Evolutionary conservation across 257 asterid species (phyloP), one percentile per base, ranked within the genome.

Genomic region (Phtheirospermum japonicum): DNA sequence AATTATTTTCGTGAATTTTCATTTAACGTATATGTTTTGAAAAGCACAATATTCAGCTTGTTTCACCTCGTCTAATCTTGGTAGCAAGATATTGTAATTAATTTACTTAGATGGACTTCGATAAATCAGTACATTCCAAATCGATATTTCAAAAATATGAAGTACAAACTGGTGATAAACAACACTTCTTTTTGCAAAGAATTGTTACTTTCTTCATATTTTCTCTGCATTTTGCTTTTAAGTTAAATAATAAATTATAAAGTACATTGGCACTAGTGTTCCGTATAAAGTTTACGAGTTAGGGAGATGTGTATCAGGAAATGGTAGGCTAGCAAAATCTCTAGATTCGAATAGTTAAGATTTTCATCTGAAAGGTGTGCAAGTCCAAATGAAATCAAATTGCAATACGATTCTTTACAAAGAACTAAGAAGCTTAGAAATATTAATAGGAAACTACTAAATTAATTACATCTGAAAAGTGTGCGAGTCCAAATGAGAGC

Each of bases 141-240:
- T 23, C 28, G 3, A 23, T 23, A 23, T 23, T 23, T 23, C 28
- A 23, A 23, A 23, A 23, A 23, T 23, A 23, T 23, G 28, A 23
- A 23, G 28, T 3, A 23, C 28, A 23, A 23, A 23, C 28, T 14
- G 66, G 78, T 28, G 60, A 54, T 54, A 54, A 2, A 13, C 32
- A 55, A 19, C 34, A 54, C 11, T 20, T 52, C 33, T 52, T 8
- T 32, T 56, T 49, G 9, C 45, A 4, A 13, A 30, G 7, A 30
- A 12, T 32, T n/a, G 30, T 2, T n/a, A 30, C 37, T 56, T n/a
- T 9, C 11, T 14, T 56, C 43, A 13, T 32, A 40, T 56, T 30
- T n/a, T 30, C 26, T 31, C n/a, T 56, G 39, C 32, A 31, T 32
- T 56, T 10, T 8, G 13, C 5, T 32, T 32, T 31, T 32, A 16